These are phyloP conservation scores for Candida ponderosae DNA, from an alignment of 805 yeast genomes.

Conservation along the genomic window DNA sequence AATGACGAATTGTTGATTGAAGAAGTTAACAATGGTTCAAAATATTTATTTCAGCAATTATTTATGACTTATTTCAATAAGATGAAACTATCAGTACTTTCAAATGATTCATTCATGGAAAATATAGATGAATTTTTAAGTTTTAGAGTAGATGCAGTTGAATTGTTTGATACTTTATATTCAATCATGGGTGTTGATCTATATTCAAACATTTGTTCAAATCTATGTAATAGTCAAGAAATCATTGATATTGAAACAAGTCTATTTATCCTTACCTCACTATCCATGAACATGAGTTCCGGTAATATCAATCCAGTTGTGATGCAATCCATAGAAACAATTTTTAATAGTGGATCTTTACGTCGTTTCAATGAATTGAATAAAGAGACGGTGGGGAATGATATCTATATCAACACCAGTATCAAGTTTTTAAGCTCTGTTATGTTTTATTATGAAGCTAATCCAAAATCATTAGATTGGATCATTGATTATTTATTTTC, in stretches of 20 bases:
- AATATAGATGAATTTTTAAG: slow-evolving; percentile 45
- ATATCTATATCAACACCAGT: slow-evolving; percentile 35
- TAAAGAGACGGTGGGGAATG: not conserved
- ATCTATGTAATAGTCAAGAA: slow-evolving; percentile 22
- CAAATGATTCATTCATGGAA: slow-evolving; percentile 24
- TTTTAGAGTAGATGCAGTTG: slow-evolving; percentile 70
- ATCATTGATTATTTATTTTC: slow-evolving; percentile 52
- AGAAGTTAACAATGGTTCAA: slow-evolving; percentile 25
- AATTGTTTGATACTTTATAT: slow-evolving; percentile 65
- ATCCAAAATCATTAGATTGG: slow-evolving; percentile 31
- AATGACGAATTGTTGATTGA: slow-evolving; percentile 23
- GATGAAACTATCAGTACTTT: slow-evolving; percentile 36
- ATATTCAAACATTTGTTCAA: slow-evolving; percentile 33
- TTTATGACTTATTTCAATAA: slow-evolving; percentile 65
- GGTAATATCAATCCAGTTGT: slow-evolving; percentile 19
- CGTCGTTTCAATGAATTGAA: slow-evolving; percentile 5
- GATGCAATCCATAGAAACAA: slow-evolving; percentile 10
- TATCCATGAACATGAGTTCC: slow-evolving; percentile 42
- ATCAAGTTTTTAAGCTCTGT: slow-evolving; percentile 52
- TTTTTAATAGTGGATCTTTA: slow-evolving; percentile 25
- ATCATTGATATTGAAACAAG: slow-evolving; percentile 49
- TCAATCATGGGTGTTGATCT: slow-evolving; percentile 52
- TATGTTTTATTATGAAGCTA: slow-evolving; percentile 48
- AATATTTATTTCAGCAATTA: slow-evolving; percentile 39
- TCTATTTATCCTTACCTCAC: slow-evolving; percentile 46